Evolutionary conservation across 2,329 filamentous ascomycete species (phyloP).

Genomic region (Dryadomyces quercivorus): DNA sequence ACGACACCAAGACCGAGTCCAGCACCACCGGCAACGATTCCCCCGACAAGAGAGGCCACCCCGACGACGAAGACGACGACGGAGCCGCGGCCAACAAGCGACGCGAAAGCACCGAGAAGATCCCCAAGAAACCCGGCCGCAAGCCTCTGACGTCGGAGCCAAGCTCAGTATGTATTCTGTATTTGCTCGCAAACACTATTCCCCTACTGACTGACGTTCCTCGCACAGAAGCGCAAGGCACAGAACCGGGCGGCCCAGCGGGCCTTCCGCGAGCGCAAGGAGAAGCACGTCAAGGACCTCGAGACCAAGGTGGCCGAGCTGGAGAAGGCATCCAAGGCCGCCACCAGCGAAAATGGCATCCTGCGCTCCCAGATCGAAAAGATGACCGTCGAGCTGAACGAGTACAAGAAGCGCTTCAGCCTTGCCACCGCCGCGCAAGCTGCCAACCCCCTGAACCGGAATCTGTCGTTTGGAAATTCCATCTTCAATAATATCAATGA

Average conservation of each 20-base stretch:
- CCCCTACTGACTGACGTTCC: not conserved
- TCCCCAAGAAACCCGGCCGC: constrained; percentile 87
- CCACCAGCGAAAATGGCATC: constrained; percentile 74
- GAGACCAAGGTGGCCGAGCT: constrained; percentile 66
- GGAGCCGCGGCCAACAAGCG: constrained; percentile 46
- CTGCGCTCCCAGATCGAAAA: constrained; percentile 82
- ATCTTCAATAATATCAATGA: constrained; percentile 51
- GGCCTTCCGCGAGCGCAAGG: constrained; percentile 88
- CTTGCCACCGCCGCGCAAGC: constrained; percentile 29
- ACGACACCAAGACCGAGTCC: constrained; percentile 19
- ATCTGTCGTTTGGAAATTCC: constrained; percentile 34
- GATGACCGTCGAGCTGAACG: constrained; percentile 70
- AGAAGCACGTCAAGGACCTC: constrained; percentile 77
- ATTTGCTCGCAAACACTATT: not conserved
- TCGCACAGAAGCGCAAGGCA: constrained; percentile 77
- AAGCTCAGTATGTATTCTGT: constrained; percentile 62
- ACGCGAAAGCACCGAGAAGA: constrained; percentile 72
- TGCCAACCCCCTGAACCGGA: constrained; percentile 7
- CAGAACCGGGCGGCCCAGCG: constrained; percentile 89
- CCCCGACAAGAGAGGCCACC: constrained; percentile 61
- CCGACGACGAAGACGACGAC: constrained; percentile 59
- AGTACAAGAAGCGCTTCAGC: constrained; percentile 73
- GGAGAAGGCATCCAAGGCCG: constrained; percentile 70
- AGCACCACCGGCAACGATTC: constrained; percentile 50
- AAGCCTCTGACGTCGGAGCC: constrained; percentile 95